phyloP scores from a whole-genome alignment of 768 basidiomycete species.

The Rubroboletus pulcherrimus region DNA sequence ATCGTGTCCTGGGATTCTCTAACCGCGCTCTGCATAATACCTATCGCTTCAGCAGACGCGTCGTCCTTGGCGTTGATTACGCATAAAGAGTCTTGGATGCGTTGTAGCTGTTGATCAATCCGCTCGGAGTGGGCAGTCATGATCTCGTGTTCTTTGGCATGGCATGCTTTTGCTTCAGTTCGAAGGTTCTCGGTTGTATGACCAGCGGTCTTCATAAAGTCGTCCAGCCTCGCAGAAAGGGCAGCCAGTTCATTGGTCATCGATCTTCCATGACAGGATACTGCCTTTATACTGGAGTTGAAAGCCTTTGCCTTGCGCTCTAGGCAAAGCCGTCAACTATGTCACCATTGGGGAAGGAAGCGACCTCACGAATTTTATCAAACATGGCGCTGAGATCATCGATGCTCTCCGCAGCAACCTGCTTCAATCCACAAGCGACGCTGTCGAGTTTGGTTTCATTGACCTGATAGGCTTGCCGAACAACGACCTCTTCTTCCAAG shows the following conservation, averaged over 20 bases:
- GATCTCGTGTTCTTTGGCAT: conserved; percentile 52
- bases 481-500: conserved; percentile 75
- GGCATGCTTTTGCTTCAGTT: conserved; percentile 53
- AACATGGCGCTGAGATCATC: conserved; percentile 69
- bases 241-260: conserved; percentile 51
- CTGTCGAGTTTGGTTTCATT: conserved; percentile 68
- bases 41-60: conserved; percentile 50
- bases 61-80: conserved; percentile 55
- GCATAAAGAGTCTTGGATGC: conserved; percentile 48
- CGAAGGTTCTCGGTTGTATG: conserved; percentile 53
- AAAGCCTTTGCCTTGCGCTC: conserved; percentile 72
- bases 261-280: conserved; percentile 56
- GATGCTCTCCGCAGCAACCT: conserved; percentile 62
- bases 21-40: conserved; percentile 44
- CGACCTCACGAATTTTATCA: conserved; percentile 71
- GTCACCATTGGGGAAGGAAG: neutral
- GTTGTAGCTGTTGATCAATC: conserved; percentile 55
- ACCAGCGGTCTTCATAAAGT: conserved; percentile 55
- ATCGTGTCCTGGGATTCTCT: conserved; percentile 52
- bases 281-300: conserved; percentile 60
- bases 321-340: conserved; percentile 29
- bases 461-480: conserved; percentile 72
- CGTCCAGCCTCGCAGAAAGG: conserved; percentile 56
- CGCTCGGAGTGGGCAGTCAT: conserved; percentile 47
- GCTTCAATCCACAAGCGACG: conserved; percentile 70